phyloP scores from a whole-genome alignment of 2,329 filamentous ascomycete species.

The Pseudogymnoascus sp. region DNA sequence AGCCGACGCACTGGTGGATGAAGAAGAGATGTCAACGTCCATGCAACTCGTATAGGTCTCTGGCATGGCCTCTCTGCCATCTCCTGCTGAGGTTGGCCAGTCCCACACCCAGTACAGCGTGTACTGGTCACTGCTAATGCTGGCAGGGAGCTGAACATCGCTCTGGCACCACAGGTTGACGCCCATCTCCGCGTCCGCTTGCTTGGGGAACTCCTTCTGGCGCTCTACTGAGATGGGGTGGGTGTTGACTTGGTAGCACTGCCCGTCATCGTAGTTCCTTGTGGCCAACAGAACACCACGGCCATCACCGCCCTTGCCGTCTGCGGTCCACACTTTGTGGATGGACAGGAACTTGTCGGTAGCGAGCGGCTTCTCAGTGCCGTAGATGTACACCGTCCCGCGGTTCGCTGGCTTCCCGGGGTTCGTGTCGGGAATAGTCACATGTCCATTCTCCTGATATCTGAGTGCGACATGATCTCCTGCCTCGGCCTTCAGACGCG shows the following conservation, averaged over 20 bases:
- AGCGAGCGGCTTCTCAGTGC: conserved; percentile 50
- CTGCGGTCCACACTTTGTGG: conserved; percentile 64
- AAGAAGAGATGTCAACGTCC: conserved; percentile 32
- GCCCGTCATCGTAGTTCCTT: conserved; percentile 76
- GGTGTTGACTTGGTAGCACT: conserved; percentile 71
- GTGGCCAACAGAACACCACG: conserved; percentile 65
- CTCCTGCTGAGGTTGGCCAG: conserved; percentile 48
- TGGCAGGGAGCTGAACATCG: conserved; percentile 25
- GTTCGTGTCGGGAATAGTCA: conserved; percentile 49
- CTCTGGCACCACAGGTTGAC: conserved; percentile 2
- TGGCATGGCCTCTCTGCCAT: conserved; percentile 33
- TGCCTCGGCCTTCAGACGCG: conserved; percentile 35
- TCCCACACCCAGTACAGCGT: conserved; percentile 94
- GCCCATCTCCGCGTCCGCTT: conserved; percentile 40
- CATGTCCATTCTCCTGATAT: conserved; percentile 71
- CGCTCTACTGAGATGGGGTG: conserved; percentile 17
- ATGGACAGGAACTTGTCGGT: conserved; percentile 46
- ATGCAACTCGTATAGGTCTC: conserved; percentile 50
- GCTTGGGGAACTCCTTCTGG: conserved; percentile 45
- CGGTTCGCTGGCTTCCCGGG: conserved; percentile 54
- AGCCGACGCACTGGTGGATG: background rate
- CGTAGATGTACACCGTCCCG: conserved; percentile 69
- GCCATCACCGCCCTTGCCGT: conserved; percentile 69
- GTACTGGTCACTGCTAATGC: conserved; percentile 44
- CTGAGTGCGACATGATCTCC: conserved; percentile 59